Conservation (phyloP, 2,329 filamentous ascomycete genomes). For the Fusarium sulawesiense region DNA sequence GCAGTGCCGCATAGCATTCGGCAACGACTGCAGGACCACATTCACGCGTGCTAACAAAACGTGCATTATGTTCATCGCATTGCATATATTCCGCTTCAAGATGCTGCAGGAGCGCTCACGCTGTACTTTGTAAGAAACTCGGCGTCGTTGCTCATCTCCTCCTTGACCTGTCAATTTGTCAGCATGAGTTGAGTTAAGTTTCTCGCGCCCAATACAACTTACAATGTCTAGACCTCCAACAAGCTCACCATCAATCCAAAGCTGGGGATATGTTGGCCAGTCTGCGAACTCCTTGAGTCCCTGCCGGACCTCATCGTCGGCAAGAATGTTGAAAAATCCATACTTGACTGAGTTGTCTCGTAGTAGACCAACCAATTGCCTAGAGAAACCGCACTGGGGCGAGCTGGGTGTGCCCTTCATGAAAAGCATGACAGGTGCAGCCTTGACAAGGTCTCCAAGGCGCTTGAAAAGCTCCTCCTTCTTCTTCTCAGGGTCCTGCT, state of each 20-base stretch:
- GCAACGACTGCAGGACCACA: constrained; percentile 1
- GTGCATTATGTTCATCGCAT: constrained; percentile 17
- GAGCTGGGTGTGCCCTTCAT: constrained; percentile 95
- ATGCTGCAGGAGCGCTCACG: constrained; percentile 59
- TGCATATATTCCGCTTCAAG: constrained; percentile 43
- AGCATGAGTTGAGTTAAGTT: constrained; percentile 24
- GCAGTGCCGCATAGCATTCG: constrained; percentile 7
- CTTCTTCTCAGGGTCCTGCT: constrained; percentile 66
- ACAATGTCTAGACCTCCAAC: constrained; percentile 97
- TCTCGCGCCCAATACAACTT: constrained; percentile 55
- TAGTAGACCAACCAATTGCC: constrained; percentile 87
- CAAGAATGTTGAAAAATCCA: constrained; percentile 98
- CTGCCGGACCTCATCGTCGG: constrained; percentile 96
- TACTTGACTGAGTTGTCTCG: constrained; percentile 93
- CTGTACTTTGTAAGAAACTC: constrained; percentile 84
- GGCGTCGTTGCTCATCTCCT: constrained; percentile 85
- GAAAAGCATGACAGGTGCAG: constrained; percentile 97
- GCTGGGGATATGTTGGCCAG: constrained; percentile 96
- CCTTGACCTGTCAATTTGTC: constrained; percentile 76
- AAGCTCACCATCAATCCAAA: constrained; percentile 91
- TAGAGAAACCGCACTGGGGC: constrained; percentile 92
- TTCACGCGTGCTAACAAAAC: constrained; percentile 23
- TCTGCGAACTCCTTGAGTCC: constrained; percentile 98
- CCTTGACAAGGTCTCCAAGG: constrained; percentile 87
- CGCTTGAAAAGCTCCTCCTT: constrained; percentile 89